These are phyloP conservation scores for Lolium multiflorum DNA, from an alignment of 176 grass and related monocot genomes.

Conservation along the genomic window DNA sequence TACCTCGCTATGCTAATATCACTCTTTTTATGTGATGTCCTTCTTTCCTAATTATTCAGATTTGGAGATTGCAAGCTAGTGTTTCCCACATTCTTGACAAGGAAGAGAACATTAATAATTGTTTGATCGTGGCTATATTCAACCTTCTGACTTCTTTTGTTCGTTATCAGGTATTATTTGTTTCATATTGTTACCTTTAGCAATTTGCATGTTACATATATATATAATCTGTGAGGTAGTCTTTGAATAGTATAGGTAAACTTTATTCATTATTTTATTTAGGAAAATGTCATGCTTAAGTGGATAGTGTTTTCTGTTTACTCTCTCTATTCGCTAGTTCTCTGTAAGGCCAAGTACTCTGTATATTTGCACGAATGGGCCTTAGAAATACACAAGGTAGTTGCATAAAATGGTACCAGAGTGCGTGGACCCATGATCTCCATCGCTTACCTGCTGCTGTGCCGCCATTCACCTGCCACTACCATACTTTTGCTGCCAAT, in stretches of 20 bases:
- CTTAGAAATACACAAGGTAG: not conserved
- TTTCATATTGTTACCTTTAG: slow-evolving; percentile 17
- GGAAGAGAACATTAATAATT: slow-evolving; percentile 53
- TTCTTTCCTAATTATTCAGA: slow-evolving; percentile 47
- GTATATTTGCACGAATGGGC: not conserved
- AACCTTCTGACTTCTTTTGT: slow-evolving; percentile 76
- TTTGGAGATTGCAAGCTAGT: slow-evolving; percentile 51
- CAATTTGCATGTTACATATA: not conserved
- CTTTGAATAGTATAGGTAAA: not conserved
- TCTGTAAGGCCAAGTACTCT: not conserved
- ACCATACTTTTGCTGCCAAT: too few species aligned
- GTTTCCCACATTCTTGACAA: slow-evolving; percentile 65
- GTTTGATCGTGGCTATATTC: slow-evolving; percentile 60
- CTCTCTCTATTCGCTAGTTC: not conserved
- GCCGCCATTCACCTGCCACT: too few species aligned
- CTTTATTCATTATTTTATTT: not conserved
- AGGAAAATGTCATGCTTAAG: not conserved
- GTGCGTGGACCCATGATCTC: too few species aligned
- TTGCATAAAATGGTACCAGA: too few species aligned
- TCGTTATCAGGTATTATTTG: slow-evolving; percentile 78
- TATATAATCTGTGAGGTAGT: not conserved
- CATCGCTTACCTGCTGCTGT: too few species aligned
- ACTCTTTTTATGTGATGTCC: slow-evolving; percentile 14
- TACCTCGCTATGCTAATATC: slow-evolving; percentile 26
- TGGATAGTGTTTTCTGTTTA: not conserved